phyloP scores from a whole-genome alignment of 352 stramenopile genomes.

The Phytopythium cucurbitacearum region DNA sequence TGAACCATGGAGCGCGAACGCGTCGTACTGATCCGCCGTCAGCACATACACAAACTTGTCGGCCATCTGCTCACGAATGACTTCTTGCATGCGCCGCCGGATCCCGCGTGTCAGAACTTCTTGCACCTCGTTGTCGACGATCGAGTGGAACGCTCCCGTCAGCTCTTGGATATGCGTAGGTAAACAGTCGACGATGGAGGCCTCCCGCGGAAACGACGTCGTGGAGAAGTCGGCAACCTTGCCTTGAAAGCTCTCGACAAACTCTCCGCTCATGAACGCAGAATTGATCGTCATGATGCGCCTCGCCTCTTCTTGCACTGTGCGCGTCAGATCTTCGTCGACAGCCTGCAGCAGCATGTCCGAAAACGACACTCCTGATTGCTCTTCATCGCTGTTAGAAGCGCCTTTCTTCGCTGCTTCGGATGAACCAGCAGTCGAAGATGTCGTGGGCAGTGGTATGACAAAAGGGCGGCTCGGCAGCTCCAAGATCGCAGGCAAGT shows the following conservation, averaged over 20 bases:
- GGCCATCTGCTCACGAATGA: constrained; percentile 40
- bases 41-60: constrained; percentile 64
- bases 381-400: constrained; percentile 10
- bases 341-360: constrained; percentile 76
- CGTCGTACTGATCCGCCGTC: constrained; percentile 61
- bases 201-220: constrained; percentile 40
- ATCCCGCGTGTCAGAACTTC: constrained; percentile 50
- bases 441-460: constrained; percentile 31
- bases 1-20: constrained; percentile 51
- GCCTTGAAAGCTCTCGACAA: constrained; percentile 49
- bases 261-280: constrained; percentile 73
- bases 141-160: constrained; percentile 59
- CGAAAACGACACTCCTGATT: constrained; percentile 61
- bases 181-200: constrained; percentile 64
- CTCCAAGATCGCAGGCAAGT: constrained; percentile 68
- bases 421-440: neutral
- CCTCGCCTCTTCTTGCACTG: constrained; percentile 63
- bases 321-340: constrained; percentile 65
- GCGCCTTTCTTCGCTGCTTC: constrained; percentile 4
- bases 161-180: constrained; percentile 70
- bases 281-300: constrained; percentile 89
- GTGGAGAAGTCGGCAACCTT: constrained; percentile 57
- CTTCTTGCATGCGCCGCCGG: constrained; percentile 33
- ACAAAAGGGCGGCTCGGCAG: constrained; percentile 56
- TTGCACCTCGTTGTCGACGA: constrained; percentile 70